Conservation (phyloP, 1,284 basidiomycete genomes). For the Coriolopsis trogii region DNA sequence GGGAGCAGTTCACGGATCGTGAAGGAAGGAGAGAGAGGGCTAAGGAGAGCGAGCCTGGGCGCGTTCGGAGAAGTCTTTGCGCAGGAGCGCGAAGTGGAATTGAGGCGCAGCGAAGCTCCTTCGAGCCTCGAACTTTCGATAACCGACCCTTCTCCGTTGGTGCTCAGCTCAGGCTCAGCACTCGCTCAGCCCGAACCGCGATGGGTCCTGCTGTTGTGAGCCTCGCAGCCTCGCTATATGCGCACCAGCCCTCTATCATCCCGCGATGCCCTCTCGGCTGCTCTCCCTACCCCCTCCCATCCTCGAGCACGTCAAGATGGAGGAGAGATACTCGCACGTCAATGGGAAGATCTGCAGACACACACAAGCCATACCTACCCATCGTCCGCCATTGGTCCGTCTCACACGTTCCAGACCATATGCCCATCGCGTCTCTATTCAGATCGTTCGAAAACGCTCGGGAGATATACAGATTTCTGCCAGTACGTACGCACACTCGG, state of each 20-base stretch:
- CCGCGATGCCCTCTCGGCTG: constrained; percentile 1
- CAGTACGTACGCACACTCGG: neutral
- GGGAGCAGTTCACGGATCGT: constrained; percentile 23
- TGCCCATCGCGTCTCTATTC: neutral
- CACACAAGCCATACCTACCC: too few relatives aligned
- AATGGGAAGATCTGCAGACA: too few relatives aligned
- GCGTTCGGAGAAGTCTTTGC: constrained; percentile 18
- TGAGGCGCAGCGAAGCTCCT: constrained; percentile 27
- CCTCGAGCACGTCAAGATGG: too few relatives aligned
- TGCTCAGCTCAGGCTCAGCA: constrained; percentile 13
- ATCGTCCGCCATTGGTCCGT: neutral
- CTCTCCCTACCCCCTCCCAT: too few relatives aligned
- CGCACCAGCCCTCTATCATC: neutral
- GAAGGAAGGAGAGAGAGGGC: constrained; percentile 23
- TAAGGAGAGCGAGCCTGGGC: constrained; percentile 11
- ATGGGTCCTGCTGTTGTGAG: too few relatives aligned
- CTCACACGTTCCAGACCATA: neutral
- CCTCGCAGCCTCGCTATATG: too few relatives aligned
- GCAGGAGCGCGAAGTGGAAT: constrained; percentile 21
- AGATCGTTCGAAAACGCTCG: constrained; percentile 14
- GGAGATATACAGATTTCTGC: too few relatives aligned
- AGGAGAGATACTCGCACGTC: too few relatives aligned
- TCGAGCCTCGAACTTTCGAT: constrained; percentile 31
- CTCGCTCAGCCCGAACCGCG: neutral
- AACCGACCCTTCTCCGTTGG: too few relatives aligned